Evolutionary conservation across 2,329 filamentous ascomycete species (phyloP).

Genomic region (Scytalidium sp.): DNA sequence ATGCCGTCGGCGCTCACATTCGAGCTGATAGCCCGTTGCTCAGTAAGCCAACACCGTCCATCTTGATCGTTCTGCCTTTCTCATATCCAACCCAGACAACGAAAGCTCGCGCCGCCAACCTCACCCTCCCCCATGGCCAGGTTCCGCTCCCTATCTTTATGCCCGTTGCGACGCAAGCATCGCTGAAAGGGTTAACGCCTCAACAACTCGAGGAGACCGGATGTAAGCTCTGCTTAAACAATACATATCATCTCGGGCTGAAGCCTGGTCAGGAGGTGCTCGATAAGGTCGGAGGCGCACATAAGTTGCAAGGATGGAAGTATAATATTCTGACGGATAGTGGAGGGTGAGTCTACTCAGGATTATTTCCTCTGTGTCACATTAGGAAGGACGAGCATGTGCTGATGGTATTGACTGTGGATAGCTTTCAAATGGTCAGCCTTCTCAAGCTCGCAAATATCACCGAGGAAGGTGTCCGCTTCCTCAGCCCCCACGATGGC

Average conservation of each 20-base stretch:
- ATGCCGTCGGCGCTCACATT: conserved; percentile 71
- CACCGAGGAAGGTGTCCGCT: conserved; percentile 90
- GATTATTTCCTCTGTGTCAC: conserved; percentile 21
- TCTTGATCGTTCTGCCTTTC: conserved; percentile 7
- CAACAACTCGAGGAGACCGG: conserved; percentile 87
- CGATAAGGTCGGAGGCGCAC: conserved; percentile 84
- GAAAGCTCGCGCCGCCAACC: conserved; percentile 83
- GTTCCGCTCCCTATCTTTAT: conserved; percentile 95
- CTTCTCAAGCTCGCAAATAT: conserved; percentile 89
- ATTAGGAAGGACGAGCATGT: conserved; percentile 11
- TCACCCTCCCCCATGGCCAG: conserved; percentile 86
- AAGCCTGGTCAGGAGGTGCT: conserved; percentile 92
- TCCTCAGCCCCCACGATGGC: conserved; percentile 94
- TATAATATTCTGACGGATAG: conserved; percentile 89
- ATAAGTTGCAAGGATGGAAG: conserved; percentile 92
- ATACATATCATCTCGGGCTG: conserved; percentile 94
- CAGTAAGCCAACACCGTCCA: conserved; percentile 51
- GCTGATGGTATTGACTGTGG: neutral
- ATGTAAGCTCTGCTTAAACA: conserved; percentile 91
- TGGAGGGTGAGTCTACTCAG: conserved; percentile 52
- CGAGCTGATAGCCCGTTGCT: conserved; percentile 74
- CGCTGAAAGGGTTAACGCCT: conserved; percentile 89
- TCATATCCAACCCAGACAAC: conserved; percentile 63
- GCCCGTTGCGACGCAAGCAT: conserved; percentile 96
- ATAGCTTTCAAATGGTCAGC: conserved; percentile 97